Evolutionary conservation across 148 eudicot genomes (phyloP).

Genomic region (Dianthus caryophyllus): DNA sequence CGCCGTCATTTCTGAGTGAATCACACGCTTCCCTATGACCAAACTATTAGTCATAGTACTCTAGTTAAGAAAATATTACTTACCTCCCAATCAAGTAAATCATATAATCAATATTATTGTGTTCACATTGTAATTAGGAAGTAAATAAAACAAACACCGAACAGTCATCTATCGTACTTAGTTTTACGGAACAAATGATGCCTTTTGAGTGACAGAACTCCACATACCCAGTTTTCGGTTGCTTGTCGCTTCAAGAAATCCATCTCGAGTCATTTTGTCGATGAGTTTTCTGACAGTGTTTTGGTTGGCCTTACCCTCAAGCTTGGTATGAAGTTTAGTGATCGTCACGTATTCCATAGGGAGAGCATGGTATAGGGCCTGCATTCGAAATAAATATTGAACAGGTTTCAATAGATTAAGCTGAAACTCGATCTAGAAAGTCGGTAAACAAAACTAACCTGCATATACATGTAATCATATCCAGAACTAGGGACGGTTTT

Average conservation of each 20-base stretch:
- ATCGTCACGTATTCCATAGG: constrained; percentile 69
- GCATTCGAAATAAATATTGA: constrained; percentile 25
- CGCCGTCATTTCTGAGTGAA: constrained; percentile 69
- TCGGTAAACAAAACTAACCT: constrained; percentile 37
- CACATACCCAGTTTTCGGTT: constrained; percentile 69
- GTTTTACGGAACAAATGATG: background rate
- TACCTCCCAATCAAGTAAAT: too few species aligned
- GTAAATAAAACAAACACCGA: too few species aligned
- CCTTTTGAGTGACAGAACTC: background rate
- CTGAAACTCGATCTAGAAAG: constrained; percentile 2
- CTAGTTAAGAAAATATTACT: too few species aligned
- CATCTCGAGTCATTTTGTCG: constrained; percentile 79
- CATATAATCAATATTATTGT: too few species aligned
- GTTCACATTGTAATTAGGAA: too few species aligned
- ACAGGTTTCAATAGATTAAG: background rate
- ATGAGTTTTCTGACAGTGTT: constrained; percentile 62
- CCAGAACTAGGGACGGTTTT: constrained; percentile 33
- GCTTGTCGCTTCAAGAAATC: constrained; percentile 70
- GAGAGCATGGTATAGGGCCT: constrained; percentile 91
- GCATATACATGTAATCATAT: constrained; percentile 78
- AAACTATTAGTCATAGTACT: too few species aligned
- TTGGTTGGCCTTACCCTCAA: constrained; percentile 67
- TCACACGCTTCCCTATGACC: constrained; percentile 79
- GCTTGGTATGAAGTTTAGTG: constrained; percentile 74
- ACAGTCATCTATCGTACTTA: background rate